phyloP scores from a whole-genome alignment of 2,329 filamentous ascomycete genomes.

The Pyricularia sp. region DNA sequence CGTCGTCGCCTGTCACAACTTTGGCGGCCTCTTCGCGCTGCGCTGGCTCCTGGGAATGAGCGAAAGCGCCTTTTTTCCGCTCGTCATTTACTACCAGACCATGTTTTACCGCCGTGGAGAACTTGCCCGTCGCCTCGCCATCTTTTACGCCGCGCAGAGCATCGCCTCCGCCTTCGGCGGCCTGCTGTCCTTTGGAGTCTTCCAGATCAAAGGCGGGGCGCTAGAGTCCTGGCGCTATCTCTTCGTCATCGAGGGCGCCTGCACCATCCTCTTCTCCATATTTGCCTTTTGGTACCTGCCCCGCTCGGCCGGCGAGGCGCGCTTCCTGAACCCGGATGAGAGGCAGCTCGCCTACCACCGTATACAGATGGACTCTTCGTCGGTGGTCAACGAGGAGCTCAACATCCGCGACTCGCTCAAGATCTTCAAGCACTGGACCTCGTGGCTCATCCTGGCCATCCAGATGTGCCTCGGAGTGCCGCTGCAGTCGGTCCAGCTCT shows the following conservation, averaged over 20 bases:
- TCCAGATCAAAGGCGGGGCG: conserved; percentile 30
- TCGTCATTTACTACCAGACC: conserved; percentile 38
- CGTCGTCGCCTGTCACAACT: conserved; percentile 28
- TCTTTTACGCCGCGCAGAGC: conserved; percentile 37
- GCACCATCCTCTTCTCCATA: conserved; percentile 50
- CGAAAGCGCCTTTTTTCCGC: conserved; percentile 14
- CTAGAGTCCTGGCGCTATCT: conserved; percentile 38
- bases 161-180: conserved; percentile 13
- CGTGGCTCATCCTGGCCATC: conserved; percentile 40
- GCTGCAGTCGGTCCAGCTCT: conserved; percentile 36
- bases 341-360: conserved; percentile 60
- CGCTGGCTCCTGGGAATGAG: conserved; percentile 60
- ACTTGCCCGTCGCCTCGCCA: conserved; percentile 57
- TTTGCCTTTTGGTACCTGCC: conserved; percentile 66
- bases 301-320: conserved; percentile 46
- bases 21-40: conserved; percentile 26
- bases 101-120: conserved; percentile 65
- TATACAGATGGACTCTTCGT: conserved; percentile 68
- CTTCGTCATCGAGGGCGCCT: conserved; percentile 43
- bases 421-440: conserved; percentile 40
- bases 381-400: conserved; percentile 45
- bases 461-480: conserved; percentile 52
- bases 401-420: conserved; percentile 38
- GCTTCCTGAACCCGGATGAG: conserved; percentile 57
- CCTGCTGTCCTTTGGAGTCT: conserved; percentile 31